phyloP scores from a whole-genome alignment of 768 basidiomycete genomes.

The Boletus insuetus region DNA sequence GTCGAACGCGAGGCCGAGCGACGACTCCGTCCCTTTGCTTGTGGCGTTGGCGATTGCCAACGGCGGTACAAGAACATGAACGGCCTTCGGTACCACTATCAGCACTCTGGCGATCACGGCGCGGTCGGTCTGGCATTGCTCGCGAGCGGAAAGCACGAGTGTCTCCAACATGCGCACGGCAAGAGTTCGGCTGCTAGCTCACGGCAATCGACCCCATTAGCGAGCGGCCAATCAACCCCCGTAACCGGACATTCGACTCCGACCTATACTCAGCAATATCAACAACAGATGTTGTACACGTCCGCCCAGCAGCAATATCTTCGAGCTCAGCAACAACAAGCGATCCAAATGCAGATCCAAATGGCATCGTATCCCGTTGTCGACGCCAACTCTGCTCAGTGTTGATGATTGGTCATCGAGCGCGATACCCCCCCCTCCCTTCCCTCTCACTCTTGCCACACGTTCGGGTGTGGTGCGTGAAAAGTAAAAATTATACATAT shows the following conservation, averaged over 20 bases:
- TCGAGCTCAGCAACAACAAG: conserved; percentile 34
- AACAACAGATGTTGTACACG: conserved; percentile 37
- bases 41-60: conserved; percentile 81
- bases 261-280: conserved; percentile 33
- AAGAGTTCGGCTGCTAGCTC: conserved; percentile 31
- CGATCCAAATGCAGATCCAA: conserved; percentile 29
- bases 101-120: conserved; percentile 95
- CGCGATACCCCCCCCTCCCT: conserved; percentile 19
- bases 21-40: conserved; percentile 80
- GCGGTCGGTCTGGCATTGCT: conserved; percentile 82
- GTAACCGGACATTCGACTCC: conserved; percentile 29
- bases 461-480: conserved; percentile 1
- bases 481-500: conserved; percentile 40
- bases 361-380: conserved; percentile 21
- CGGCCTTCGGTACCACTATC: conserved; percentile 93
- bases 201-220: conserved; percentile 31
- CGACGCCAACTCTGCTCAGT: conserved; percentile 15
- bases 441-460: background rate
- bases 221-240: conserved; percentile 33
- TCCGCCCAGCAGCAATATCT: conserved; percentile 39
- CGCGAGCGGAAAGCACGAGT: conserved; percentile 69
- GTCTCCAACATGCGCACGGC: conserved; percentile 37
- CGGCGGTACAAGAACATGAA: conserved; percentile 99
- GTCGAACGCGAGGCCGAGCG: conserved; percentile 85
- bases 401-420: conserved; percentile 7